phyloP scores from a whole-genome alignment of 192 early-diverging fungal genomes.

The Podila minutissima region DNA sequence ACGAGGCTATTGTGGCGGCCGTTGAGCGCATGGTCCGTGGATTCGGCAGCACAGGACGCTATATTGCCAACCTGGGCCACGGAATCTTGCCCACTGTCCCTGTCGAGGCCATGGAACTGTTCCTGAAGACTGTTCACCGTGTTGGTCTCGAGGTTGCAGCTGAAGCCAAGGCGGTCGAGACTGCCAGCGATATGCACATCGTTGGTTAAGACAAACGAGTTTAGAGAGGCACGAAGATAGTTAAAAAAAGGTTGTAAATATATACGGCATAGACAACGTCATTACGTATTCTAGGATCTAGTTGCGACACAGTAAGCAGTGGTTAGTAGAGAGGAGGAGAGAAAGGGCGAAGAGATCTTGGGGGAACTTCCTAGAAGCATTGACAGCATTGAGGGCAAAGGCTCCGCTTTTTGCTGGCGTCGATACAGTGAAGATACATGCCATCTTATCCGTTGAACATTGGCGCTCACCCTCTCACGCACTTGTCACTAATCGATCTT shows the following conservation, averaged over 20 bases:
- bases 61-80: constrained; percentile 98
- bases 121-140: constrained; percentile 74
- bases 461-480: too few species aligned
- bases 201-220: constrained; percentile 5
- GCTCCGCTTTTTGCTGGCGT: too few species aligned
- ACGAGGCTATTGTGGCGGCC: constrained; percentile 74
- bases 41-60: constrained; percentile 77
- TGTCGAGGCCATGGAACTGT: constrained; percentile 75
- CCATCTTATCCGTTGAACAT: too few species aligned
- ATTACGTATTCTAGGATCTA: not conserved
- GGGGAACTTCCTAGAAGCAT: too few species aligned
- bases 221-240: too few species aligned
- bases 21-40: constrained; percentile 82
- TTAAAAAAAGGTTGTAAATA: not conserved
- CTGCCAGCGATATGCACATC: constrained; percentile 11
- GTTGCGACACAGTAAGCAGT: too few species aligned
- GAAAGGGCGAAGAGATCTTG: too few species aligned
- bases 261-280: not conserved
- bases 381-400: too few species aligned
- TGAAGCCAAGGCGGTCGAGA: constrained; percentile 15
- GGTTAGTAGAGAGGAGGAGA: too few species aligned
- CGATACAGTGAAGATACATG: too few species aligned
- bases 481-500: too few species aligned
- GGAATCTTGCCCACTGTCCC: constrained; percentile 91
- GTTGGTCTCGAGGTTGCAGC: constrained; percentile 62